Evolutionary conservation across 176 grass and related monocot species (phyloP), one percentile per base, ranked within the genome.

Genomic region (Poa pratensis): DNA sequence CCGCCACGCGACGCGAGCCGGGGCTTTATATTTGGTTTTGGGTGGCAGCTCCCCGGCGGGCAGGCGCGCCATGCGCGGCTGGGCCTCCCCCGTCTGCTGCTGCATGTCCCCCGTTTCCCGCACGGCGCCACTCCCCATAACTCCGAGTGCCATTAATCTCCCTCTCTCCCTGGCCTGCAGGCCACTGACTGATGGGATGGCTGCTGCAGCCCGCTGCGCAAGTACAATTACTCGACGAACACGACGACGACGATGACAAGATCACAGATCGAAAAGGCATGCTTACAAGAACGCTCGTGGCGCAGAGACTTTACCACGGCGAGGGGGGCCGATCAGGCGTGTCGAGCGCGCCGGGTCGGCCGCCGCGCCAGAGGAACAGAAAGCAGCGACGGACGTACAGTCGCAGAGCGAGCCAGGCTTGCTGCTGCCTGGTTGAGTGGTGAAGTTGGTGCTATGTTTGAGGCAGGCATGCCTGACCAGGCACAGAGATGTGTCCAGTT

Each of bases 31-130:
- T 84, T 80, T 20, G 3, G 66, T 30, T n/a, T 30, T 79, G n/a
- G 74, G 65, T 46, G n/a, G 15, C 52, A 79, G 62, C 78, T 82
- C 27, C 0, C 70, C 50, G 88, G 61, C 42, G 42, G 37, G 77
- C 87, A 88, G 32, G 17, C 12, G 81, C n/a, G 48, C 80, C 74
- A 62, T 85, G 82, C 49, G 67, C 68, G 87, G 82, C 82, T 82
- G 82, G 82, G 77, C 7, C 27, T 24, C 28, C 43, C 43, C 10
- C 7, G 6, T 39, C 48, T 19, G 61, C 65, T 32, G 42, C 79
- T 17, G 48, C 80, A 27, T 53, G 70, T 32, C 7, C 34, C 78
- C 17, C 62, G 49, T 37, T 59, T 27, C 62, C 62, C 80, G 52
- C 63, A 77, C 62, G 73, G 86, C 80, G 39, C 86, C 28, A 73